Evolutionary conservation across 148 eudicot species (phyloP).

Genomic region (Fallopia convolvulus): DNA sequence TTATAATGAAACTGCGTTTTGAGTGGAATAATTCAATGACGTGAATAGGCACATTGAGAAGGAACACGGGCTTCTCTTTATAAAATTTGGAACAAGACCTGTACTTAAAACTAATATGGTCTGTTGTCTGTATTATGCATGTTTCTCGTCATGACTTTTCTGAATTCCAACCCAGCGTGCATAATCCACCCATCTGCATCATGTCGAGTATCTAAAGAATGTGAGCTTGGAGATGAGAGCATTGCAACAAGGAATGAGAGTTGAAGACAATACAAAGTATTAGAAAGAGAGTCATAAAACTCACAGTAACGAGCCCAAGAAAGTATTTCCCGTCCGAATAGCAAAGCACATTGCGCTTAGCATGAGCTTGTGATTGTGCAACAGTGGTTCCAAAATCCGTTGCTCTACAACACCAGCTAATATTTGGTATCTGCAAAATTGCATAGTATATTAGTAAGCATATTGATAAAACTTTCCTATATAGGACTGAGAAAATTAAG

Average conservation of each 20-base stretch:
- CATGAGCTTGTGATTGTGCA: conserved; percentile 73
- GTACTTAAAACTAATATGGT: background rate
- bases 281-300: conserved; percentile 18
- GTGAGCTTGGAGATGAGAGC: background rate
- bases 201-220: background rate
- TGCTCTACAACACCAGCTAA: conserved; percentile 90
- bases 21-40: background rate
- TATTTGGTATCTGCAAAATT: conserved; percentile 58
- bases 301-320: conserved; percentile 86
- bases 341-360: conserved; percentile 81
- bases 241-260: background rate
- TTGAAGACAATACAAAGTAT: background rate
- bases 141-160: conserved; percentile 44
- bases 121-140: background rate
- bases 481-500: background rate
- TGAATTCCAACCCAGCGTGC: conserved; percentile 80
- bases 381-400: conserved; percentile 66
- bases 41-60: background rate
- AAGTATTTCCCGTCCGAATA: conserved; percentile 88
- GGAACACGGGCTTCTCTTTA: background rate
- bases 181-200: conserved; percentile 91
- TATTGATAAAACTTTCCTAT: background rate
- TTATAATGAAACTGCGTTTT: background rate
- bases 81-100: background rate
- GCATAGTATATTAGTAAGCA: background rate